Conservation (phyloP, 2,329 filamentous ascomycete species). For the Cercospora sp. region DNA sequence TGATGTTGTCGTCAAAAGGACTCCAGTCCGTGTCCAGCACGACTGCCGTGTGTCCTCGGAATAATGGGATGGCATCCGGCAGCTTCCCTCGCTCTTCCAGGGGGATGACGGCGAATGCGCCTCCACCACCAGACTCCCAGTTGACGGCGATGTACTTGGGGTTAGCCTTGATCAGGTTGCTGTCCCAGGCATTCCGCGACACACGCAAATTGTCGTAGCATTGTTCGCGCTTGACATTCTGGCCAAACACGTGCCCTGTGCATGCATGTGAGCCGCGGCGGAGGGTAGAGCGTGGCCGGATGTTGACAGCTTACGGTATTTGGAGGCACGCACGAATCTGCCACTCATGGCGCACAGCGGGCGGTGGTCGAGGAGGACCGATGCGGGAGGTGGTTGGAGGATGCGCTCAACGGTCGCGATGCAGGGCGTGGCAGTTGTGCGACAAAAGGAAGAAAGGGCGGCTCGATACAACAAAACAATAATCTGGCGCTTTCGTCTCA, state of each 20-base stretch:
- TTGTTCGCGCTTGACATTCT: slow-evolving; percentile 91
- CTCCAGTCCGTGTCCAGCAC: slow-evolving; percentile 99
- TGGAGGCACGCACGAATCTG: slow-evolving; percentile 71
- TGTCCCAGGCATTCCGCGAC: slow-evolving; percentile 98
- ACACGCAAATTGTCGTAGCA: slow-evolving; percentile 98
- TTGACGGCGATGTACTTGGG: slow-evolving; percentile 95
- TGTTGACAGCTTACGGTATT: slow-evolving; percentile 61
- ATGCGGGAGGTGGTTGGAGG: not conserved
- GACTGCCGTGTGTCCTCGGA: slow-evolving; percentile 91
- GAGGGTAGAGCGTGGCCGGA: not conserved
- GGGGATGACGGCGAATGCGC: slow-evolving; percentile 94
- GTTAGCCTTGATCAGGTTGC: slow-evolving; percentile 97
- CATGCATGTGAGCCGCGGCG: slow-evolving; percentile 18
- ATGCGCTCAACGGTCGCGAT: not conserved
- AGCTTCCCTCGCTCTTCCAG: slow-evolving; percentile 84
- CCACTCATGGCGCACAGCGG: slow-evolving; percentile 57
- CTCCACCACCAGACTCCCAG: slow-evolving; percentile 95
- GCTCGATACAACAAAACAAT: not conserved
- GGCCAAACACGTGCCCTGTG: slow-evolving; percentile 95
- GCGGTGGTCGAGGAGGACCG: not conserved
- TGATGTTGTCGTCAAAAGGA: slow-evolving; percentile 89
- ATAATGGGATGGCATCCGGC: slow-evolving; percentile 89
- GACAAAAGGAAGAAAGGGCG: not conserved
- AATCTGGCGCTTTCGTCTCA: not conserved
- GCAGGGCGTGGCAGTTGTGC: not conserved